Base-by-base conservation (phyloP, 352 stramenopile genomes). In the Phytophthora sp. region DNA sequence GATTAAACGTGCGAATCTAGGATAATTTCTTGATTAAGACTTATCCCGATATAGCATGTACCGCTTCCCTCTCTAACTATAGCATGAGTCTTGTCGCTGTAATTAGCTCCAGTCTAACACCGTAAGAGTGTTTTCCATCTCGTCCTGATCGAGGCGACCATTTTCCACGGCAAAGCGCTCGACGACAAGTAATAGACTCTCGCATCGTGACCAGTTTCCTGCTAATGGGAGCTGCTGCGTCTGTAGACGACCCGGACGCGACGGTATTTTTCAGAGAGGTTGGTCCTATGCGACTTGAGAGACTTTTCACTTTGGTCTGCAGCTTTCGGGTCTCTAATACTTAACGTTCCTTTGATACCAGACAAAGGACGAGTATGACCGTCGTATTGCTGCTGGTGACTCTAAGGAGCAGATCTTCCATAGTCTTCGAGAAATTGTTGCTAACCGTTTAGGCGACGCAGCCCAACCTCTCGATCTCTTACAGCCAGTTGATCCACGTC, bases 331-430 rank as follows among this genome's bases (percentile, higher is more conserved):
- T n/a, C n/a, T n/a, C n/a, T n/a, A n/a, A n/a, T n/a, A n/a, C 23
- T 13, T 51, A 6, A 33, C 20, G 6, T 20, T 7, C 20, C 26
- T 24, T 50, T 13, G 23, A 2, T 65, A 8, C n/a, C 20, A 74
- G 66, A 74, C 66, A 15, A 74, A 67, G 30, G 27, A 80, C 27
- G 77, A 86, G 41, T 86, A 84, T 27, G 42, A 74, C 3, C 73
- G 70, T 29, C 69, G 73, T 24, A 30, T 68, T 9, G 66, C 65
- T 36, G 69, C 73, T 1, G 75, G 71, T 16, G 69, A 79, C 39
- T 76, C 77, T 12, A 57, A 86, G 24, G 74, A 86, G 21, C 31
- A 64, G 47, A 83, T 86, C 20, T 86, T 84, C 44, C 42, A 49
- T 15, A 73, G 66, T 26, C 65, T 86, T n/a, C 74, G 77, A 3